A percentile compares a stretch with the other conserved stretches of the same genome.
These are phyloP conservation scores for Wallemia ichthyophaga DNA, from an alignment of 1,284 basidiomycete genomes.

Conservation along the genomic window DNA sequence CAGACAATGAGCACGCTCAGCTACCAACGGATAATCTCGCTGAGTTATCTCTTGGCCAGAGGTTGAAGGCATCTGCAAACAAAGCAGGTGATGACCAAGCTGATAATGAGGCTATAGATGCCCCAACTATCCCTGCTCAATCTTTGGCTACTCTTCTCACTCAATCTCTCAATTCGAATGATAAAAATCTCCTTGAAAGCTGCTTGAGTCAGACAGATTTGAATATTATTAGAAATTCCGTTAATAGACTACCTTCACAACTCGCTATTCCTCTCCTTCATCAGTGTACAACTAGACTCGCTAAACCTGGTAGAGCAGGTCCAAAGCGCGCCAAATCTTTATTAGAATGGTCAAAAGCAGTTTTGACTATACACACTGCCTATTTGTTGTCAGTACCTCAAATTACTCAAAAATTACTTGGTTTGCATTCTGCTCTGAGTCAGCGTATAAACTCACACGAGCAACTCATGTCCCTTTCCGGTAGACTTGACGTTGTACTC, in stretches of 20 bases:
- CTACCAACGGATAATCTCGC: background rate
- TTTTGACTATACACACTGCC: conserved; percentile 58
- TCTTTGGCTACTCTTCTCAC: conserved; percentile 81
- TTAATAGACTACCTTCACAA: conserved; percentile 62
- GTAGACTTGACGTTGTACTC: conserved; percentile 70
- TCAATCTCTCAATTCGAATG: conserved; percentile 85
- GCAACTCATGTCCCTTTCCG: conserved; percentile 53
- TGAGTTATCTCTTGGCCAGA: background rate
- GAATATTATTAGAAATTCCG: conserved; percentile 55
- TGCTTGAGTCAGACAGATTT: conserved; percentile 61
- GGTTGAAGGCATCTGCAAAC: background rate
- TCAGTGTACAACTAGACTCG: conserved; percentile 65
- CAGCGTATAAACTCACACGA: conserved; percentile 54
- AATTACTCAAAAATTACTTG: conserved; percentile 3
- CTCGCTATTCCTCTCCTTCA: conserved; percentile 61
- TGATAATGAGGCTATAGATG: background rate
- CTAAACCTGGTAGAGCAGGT: conserved; percentile 45
- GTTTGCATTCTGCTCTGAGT: conserved; percentile 47
- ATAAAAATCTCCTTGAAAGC: conserved; percentile 57
- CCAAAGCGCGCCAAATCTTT: conserved; percentile 57
- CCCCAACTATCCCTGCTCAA: conserved; percentile 29
- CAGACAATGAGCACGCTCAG: background rate
- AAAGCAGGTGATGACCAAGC: background rate
- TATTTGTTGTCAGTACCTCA: conserved; percentile 68
- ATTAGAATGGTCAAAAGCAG: conserved; percentile 64